Conservation (phyloP, 768 basidiomycete genomes). For the Antrodiella citrinella region DNA sequence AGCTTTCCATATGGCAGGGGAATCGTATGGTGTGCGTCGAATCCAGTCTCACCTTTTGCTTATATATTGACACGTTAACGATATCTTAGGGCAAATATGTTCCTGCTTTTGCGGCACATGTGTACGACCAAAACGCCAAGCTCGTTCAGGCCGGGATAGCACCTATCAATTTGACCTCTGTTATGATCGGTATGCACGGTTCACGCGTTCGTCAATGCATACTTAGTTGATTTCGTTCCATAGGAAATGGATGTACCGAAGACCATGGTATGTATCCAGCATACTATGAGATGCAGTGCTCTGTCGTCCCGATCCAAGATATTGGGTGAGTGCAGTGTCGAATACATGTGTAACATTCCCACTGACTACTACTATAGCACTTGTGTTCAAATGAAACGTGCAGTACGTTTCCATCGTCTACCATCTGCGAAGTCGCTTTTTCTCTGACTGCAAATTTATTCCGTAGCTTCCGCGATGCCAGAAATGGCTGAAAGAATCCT, state of each 20-base stretch:
- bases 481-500: constrained; percentile 28
- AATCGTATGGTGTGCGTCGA: constrained; percentile 45
- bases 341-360: too few species aligned
- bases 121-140: constrained; percentile 38
- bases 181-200: constrained; percentile 33
- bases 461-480: constrained; percentile 35
- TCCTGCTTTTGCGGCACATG: constrained; percentile 38
- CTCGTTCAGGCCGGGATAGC: constrained; percentile 34
- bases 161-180: constrained; percentile 38
- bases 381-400: background rate
- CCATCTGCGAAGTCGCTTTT: background rate
- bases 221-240: constrained; percentile 5
- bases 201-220: background rate
- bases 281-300: constrained; percentile 45
- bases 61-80: background rate
- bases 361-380: background rate
- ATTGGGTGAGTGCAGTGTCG: background rate
- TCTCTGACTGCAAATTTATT: background rate
- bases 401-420: background rate
- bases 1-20: constrained; percentile 28
- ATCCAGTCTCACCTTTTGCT: background rate
- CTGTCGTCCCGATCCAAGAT: background rate
- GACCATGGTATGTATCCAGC: constrained; percentile 27
- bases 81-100: constrained; percentile 36
- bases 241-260: constrained; percentile 37